Evolutionary conservation across 768 basidiomycete genomes (phyloP), one percentile per base, ranked within the genome.

Genomic region (Multifurca ochricompacta): DNA sequence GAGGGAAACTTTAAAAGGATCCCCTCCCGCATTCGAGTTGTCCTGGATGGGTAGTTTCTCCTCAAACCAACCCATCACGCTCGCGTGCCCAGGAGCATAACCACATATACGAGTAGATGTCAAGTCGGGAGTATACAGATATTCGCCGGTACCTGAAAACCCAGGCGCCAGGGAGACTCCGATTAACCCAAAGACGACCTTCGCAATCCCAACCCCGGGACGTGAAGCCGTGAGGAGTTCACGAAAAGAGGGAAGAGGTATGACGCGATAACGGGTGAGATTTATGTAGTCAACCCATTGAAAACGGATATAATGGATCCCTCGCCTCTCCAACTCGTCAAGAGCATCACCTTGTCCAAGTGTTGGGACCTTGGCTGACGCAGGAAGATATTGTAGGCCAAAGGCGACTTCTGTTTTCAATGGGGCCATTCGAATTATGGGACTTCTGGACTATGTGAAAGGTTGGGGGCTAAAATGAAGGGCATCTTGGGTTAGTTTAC

Each of bases 241-340:
- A 48, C 65, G 53, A 64, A 85, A 83, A 65, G 82, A 75, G 0
- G 70, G 30, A 5, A 77, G 58, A 3, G 87, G 75, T 18, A 88
- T 52, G 58, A 87, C 68, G 32, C 84, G 82, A 63, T 71, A 81
- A 59, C 83, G 77, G 48, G 78, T 68, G 48, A 68, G 72, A 69
- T 85, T 86, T 63, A 68, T 67, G 43, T 79, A 68, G 64, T 90
- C 86, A 8, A 82, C 74, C 81, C 82, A 89, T 64, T 80, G 75
- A 21, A 87, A 63, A 27, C 82, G 82, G 51, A 87, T 44, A 31
- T 44, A 61, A 13, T 18, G 19, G 28, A 46, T 46, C 3, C 32
- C 36, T 2, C 9, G 6, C 2, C n/a, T 5, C 10, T 1, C 28
- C 23, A 53, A 11, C 0, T 19, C 21, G 13, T 13, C 6, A 14